These are phyloP conservation scores for Penicillium sclerotiorum DNA, from an alignment of 2,329 filamentous ascomycete genomes.

Conservation along the genomic window DNA sequence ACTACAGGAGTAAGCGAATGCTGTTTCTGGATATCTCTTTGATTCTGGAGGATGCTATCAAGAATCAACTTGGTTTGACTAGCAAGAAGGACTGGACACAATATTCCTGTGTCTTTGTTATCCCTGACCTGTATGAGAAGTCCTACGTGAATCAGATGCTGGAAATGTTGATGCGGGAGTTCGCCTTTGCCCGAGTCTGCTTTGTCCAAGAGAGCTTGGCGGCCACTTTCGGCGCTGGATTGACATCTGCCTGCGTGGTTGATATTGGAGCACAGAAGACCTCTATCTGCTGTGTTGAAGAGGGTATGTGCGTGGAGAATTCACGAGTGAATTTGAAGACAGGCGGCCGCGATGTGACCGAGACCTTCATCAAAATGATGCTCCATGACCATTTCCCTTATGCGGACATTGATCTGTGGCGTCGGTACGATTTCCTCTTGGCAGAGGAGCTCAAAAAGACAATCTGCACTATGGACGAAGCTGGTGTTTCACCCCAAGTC, in stretches of 20 bases:
- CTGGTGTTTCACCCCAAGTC: conserved; percentile 83
- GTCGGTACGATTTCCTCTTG: conserved; percentile 88
- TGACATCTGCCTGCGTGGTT: conserved; percentile 90
- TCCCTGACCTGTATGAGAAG: conserved; percentile 96
- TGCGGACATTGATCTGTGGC: conserved; percentile 85
- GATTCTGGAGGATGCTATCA: conserved; percentile 83
- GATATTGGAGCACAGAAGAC: conserved; percentile 98
- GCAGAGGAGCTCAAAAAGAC: conserved; percentile 96
- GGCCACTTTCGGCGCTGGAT: conserved; percentile 91
- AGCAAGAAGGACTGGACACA: conserved; percentile 80
- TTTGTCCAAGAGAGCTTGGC: conserved; percentile 97
- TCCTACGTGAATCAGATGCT: conserved; percentile 83
- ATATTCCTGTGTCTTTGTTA: conserved; percentile 95
- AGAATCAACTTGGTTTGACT: conserved; percentile 76
- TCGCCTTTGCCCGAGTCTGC: conserved; percentile 84
- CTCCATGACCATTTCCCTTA: conserved; percentile 95
- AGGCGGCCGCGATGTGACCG: conserved; percentile 88
- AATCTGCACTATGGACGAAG: conserved; percentile 87
- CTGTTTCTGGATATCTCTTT: conserved; percentile 85
- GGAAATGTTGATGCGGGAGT: conserved; percentile 83
- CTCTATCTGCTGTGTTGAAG: conserved; percentile 93
- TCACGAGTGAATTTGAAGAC: conserved; percentile 94
- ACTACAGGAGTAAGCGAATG: conserved; percentile 78
- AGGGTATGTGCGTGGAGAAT: conserved; percentile 91
- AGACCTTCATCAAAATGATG: conserved; percentile 97